phyloP scores from a whole-genome alignment of 139 green algal species.

The Auxenochlorella pyrenoidosa region DNA sequence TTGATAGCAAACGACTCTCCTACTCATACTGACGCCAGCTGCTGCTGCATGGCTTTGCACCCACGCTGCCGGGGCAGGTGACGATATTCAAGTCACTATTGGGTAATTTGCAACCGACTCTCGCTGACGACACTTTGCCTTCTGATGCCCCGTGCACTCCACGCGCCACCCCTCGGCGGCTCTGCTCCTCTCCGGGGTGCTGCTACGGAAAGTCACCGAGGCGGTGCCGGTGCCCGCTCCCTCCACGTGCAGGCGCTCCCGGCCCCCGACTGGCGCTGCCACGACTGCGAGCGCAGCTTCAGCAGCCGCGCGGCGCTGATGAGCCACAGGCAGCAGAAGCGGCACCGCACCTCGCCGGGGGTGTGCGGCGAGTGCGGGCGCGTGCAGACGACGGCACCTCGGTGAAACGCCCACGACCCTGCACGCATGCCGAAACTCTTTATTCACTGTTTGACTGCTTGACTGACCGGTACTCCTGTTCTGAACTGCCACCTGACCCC shows the following conservation, averaged over 20 bases:
- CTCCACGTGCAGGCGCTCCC: conserved; percentile 20
- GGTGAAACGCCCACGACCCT: no score
- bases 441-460: no score
- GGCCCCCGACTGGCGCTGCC: conserved; percentile 18
- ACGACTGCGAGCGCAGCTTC: conserved; percentile 19
- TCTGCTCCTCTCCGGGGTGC: no score
- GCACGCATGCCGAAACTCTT: no score
- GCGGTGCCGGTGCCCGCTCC: no score
- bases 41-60: background rate
- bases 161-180: background rate
- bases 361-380: conserved; percentile 28
- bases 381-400: background rate
- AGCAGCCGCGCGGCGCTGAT: background rate
- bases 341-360: background rate
- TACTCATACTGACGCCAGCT: conserved; percentile 11
- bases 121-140: conserved; percentile 46
- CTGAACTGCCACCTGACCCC: no score
- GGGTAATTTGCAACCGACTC: conserved; percentile 63
- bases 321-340: conserved; percentile 26
- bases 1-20: conserved; percentile 40
- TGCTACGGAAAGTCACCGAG: background rate
- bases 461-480: no score
- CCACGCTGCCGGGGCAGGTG: conserved; percentile 23
- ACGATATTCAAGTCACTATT: conserved; percentile 37
- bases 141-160: conserved; percentile 6